A percentile compares a stretch with the other conserved stretches of the same genome.
Conservation (phyloP, 257 asterid species). For the Linaria vulgaris region DNA sequence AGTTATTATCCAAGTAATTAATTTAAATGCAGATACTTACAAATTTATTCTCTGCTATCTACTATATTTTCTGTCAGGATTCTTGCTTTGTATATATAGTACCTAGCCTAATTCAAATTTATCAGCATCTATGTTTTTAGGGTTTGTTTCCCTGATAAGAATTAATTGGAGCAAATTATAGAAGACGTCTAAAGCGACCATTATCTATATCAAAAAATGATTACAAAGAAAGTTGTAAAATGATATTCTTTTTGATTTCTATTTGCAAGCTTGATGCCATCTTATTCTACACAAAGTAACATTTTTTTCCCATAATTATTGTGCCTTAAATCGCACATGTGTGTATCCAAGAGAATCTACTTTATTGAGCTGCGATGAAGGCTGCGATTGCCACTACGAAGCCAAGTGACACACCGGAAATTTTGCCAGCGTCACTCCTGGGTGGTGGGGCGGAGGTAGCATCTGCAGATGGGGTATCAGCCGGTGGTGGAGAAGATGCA, state of each 20-base stretch:
- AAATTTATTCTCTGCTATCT: too few species aligned
- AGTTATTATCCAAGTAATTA: too few species aligned
- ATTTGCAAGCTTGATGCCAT: neutral
- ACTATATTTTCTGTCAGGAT: too few species aligned
- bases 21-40: too few species aligned
- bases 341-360: neutral
- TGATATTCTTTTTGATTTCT: neutral
- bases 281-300: conserved; percentile 5
- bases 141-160: too few species aligned
- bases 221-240: too few species aligned
- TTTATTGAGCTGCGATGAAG: conserved; percentile 24
- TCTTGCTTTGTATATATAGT: too few species aligned
- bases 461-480: conserved; percentile 16
- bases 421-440: conserved; percentile 22
- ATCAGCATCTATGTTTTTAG: too few species aligned
- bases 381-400: conserved; percentile 29
- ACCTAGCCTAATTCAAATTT: too few species aligned
- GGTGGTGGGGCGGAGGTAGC: conserved; percentile 21
- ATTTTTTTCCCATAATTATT: neutral
- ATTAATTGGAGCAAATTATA: too few species aligned
- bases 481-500: conserved; percentile 20
- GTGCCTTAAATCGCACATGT: neutral
- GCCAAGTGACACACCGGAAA: conserved; percentile 26
- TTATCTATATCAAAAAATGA: too few species aligned
- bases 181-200: too few species aligned